Percentiles rank a stretch among this genome's conserved stretches.
Evolutionary conservation across 495 filamentous ascomycete species (phyloP).

Genomic region (Cercophora sp.): DNA sequence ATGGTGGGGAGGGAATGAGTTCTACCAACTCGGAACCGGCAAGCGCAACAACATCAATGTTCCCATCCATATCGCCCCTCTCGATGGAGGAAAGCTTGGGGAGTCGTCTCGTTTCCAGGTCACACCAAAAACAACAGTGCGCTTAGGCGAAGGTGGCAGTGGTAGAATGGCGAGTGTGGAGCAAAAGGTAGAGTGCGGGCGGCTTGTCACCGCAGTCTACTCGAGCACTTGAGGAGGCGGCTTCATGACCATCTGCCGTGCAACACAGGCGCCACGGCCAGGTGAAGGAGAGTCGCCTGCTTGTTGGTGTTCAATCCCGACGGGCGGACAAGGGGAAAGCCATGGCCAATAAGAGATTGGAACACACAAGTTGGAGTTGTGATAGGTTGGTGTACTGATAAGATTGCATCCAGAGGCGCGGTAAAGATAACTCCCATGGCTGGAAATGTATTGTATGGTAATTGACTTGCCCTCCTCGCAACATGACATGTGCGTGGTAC

Average conservation of each 20-base stretch:
- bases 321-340: too few species aligned
- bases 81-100: conserved; percentile 53
- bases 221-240: conserved; percentile 27
- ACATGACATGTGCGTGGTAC: too few species aligned
- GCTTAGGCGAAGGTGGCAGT: conserved; percentile 56
- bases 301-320: too few species aligned
- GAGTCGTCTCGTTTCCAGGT: conserved; percentile 77
- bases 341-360: too few species aligned
- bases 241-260: background rate
- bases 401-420: background rate
- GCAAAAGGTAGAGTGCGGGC: conserved; percentile 85
- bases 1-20: conserved; percentile 93
- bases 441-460: too few species aligned
- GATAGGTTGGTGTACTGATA: too few species aligned
- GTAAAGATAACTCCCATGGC: background rate
- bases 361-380: too few species aligned
- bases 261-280: background rate
- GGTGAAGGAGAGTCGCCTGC: too few species aligned
- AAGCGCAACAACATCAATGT: conserved; percentile 71
- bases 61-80: conserved; percentile 73
- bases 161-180: conserved; percentile 69
- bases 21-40: conserved; percentile 87
- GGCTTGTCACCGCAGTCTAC: conserved; percentile 80
- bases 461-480: too few species aligned
- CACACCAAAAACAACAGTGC: conserved; percentile 69